phyloP scores from a whole-genome alignment of 345 rosid genomes.

The Excoecaria cochinchinensis region DNA sequence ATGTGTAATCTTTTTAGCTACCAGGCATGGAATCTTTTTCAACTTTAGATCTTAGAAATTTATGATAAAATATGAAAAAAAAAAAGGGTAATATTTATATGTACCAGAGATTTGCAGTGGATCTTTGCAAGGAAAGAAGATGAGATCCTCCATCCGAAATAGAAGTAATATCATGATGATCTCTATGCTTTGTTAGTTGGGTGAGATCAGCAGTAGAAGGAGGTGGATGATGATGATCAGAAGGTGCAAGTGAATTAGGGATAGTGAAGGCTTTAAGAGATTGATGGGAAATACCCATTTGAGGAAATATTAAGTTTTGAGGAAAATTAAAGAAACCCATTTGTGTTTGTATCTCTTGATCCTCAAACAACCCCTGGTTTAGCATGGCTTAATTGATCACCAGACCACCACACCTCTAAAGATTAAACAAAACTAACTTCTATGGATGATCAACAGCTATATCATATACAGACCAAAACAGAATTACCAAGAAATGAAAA shows the following conservation, averaged over 20 bases:
- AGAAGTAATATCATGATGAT: slow-evolving; percentile 20
- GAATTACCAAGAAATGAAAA: slow-evolving; percentile 19
- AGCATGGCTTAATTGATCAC: slow-evolving; percentile 48
- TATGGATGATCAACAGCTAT: not conserved
- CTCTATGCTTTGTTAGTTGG: slow-evolving; percentile 52
- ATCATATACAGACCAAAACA: not conserved
- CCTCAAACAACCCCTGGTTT: slow-evolving; percentile 59
- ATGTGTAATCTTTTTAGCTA: no score
- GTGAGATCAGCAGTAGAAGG: slow-evolving; percentile 39
- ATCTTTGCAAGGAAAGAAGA: slow-evolving; percentile 57
- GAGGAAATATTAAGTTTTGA: slow-evolving; percentile 34
- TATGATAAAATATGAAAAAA: no score
- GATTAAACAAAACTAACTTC: not conserved
- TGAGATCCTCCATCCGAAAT: slow-evolving; percentile 40
- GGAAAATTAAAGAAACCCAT: slow-evolving; percentile 63
- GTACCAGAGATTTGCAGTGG: slow-evolving; percentile 70
- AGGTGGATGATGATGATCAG: slow-evolving; percentile 6
- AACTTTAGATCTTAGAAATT: no score
- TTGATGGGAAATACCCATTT: slow-evolving; percentile 40
- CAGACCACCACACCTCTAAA: slow-evolving; percentile 6
- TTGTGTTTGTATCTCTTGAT: slow-evolving; percentile 46
- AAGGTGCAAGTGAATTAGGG: slow-evolving; percentile 30
- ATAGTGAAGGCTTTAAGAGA: slow-evolving; percentile 27
- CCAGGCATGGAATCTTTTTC: no score
- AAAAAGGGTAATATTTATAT: not conserved